Percentiles rank a stretch among this genome's conserved stretches.
phyloP scores from a whole-genome alignment of 2,329 filamentous ascomycete genomes.

The Colletotrichum echinochloae region DNA sequence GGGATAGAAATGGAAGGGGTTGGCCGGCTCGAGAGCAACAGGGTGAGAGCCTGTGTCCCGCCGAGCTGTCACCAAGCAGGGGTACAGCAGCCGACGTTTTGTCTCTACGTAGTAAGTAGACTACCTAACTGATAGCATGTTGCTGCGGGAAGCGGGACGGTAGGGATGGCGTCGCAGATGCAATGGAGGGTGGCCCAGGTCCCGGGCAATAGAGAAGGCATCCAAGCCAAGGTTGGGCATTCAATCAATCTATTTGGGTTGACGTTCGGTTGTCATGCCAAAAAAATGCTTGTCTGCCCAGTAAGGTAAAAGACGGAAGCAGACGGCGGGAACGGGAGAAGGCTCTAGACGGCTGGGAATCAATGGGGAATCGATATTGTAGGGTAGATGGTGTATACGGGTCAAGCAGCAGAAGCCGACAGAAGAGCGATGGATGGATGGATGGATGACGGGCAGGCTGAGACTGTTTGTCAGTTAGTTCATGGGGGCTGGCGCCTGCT shows the following conservation, averaged over 20 bases:
- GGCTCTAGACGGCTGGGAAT: slow-evolving; percentile 27
- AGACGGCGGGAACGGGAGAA: slow-evolving; percentile 6
- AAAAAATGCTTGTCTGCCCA: not conserved
- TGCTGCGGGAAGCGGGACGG: slow-evolving; percentile 38
- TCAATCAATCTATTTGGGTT: not conserved
- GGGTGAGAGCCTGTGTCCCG: not conserved
- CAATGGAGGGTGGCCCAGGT: slow-evolving; percentile 22
- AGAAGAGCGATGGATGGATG: slow-evolving; percentile 13
- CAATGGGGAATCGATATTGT: no score
- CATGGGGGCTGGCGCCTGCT: no score
- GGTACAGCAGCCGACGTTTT: slow-evolving; percentile 35
- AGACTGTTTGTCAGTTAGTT: no score
- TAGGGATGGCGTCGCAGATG: slow-evolving; percentile 37
- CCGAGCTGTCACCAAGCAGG: slow-evolving; percentile 29
- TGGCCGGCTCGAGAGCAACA: slow-evolving; percentile 24
- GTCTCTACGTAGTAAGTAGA: no score
- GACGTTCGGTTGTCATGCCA: slow-evolving; percentile 2
- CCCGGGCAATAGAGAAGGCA: not conserved
- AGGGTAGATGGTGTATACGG: no score
- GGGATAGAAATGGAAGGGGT: slow-evolving; percentile 36
- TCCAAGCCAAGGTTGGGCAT: no score
- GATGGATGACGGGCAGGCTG: no score
- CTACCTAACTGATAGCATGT: no score
- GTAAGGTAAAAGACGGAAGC: slow-evolving; percentile 15
- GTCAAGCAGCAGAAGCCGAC: slow-evolving; percentile 1